Evolutionary conservation across 345 rosid genomes (phyloP).

Genomic region (Citrus cavaleriei): DNA sequence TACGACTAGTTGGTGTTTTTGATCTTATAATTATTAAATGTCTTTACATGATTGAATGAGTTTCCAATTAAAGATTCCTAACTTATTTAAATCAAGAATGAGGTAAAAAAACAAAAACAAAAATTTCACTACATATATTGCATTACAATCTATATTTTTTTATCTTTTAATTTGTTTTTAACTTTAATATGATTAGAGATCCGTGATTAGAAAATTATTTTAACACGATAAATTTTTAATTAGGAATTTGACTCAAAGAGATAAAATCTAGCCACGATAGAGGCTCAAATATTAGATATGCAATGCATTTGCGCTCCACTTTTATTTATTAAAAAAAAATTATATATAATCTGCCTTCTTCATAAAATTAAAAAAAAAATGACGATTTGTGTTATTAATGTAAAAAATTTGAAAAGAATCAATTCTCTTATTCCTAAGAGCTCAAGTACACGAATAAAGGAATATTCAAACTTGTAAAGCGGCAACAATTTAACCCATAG

Average conservation of each 20-base stretch:
- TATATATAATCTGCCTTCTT: not conserved
- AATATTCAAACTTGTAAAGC: slow-evolving; percentile 42
- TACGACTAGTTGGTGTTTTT: no score
- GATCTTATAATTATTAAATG: no score
- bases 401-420: not conserved
- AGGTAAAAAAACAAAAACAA: no score
- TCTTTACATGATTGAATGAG: no score
- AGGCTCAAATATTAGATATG: not conserved
- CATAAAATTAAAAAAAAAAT: not conserved
- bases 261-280: not conserved
- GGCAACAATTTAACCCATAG: slow-evolving; percentile 22
- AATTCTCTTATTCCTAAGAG: not conserved
- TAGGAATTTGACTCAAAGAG: not conserved
- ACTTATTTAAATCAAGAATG: no score
- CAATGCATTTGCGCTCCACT: not conserved
- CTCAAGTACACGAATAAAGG: slow-evolving; percentile 17
- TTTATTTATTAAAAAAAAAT: no score
- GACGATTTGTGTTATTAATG: not conserved
- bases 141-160: not conserved
- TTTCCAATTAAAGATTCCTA: no score
- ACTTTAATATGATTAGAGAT: no score
- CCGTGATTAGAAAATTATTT: no score
- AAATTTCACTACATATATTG: no score
- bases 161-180: not conserved
- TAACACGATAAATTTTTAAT: not conserved